Base-by-base conservation (phyloP, 1,284 basidiomycete genomes). In the Meira nashicola region DNA sequence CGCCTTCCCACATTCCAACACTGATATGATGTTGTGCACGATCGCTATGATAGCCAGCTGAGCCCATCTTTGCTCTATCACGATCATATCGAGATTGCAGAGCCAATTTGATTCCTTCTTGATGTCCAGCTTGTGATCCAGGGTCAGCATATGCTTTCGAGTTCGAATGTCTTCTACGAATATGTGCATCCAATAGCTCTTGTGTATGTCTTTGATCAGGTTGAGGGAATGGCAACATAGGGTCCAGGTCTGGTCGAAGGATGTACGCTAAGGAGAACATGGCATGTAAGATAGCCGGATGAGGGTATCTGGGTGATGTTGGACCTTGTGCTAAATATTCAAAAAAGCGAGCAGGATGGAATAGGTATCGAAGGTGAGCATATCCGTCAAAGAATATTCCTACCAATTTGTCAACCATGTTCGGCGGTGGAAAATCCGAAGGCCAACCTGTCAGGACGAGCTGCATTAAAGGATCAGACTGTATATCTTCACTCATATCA, bases 391-490 rank as follows among this genome's bases (percentile, higher is more conserved):
- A 68, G 41, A 66, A 70, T 41, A 59, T 63, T 10, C 56, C 57
- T 44, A 68, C 66, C 39, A 72, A 54, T 56, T 61, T 59, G 50
- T 64, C 60, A 54, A 72, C 68, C 48, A 65, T 62, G 43, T 62
- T 59, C 37, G 68, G 66, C 9, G 70, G 64, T 1, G 70, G 70
- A 41, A 72, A 70, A 48, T 72, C 70, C 12, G 64, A 53, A 17
- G 70, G 70, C 70, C 70, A 72, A 58, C 60, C 64, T 11, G 68
- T 61, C 39, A 68, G 59, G 56, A 70, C 64, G 49, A 72, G 64
- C 56, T 71, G 62, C 39, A 65, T 59, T 9, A 71, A 47, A 9
- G 66, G 66, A 2, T 56, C 44, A 8, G 17, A 19, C 21, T 48
- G 14, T 23, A 23, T 48, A 23, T 19, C 7, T 21, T 48, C 23